Evolutionary conservation across 2,329 filamentous ascomycete genomes (phyloP), one percentile per base, ranked within the genome.

Genomic region (Penicillium freii): DNA sequence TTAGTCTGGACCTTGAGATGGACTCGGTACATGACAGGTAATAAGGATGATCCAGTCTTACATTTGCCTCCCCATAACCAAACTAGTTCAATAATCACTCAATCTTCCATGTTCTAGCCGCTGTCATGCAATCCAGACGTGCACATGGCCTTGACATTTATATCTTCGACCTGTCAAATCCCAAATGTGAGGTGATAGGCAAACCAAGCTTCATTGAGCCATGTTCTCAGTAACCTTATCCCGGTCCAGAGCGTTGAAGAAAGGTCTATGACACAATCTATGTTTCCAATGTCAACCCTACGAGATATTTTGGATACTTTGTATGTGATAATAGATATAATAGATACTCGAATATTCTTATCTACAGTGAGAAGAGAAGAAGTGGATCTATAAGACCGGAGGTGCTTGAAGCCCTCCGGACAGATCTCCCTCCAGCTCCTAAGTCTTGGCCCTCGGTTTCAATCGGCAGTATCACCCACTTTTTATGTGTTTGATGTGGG

Each of bases 161-260:
- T 43, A 4, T 27, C 19, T 33, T 33, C 5, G 21, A 29, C 21
- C 40, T 38, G 42, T 48, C 51, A 51, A 25, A 47, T n/a, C 15
- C 9, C 29, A 49, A 25, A 4, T 43, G 13, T 43, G 21, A 25
- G 9, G 34, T 8, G 23, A 45, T 56, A 43, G 36, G 42, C 36
- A 42, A 53, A 42, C 54, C 54, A 56, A 56, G 54, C 48, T 53
- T 47, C 36, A 8, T 2, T 1, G 42, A 56, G 31, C 54, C 49
- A 46, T 46, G 48, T 46, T 42, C 9, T 46, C 39, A 19, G 11
- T 6, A 56, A 56, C 48, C 42, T 40, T 56, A 56, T 38, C 27
- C 13, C 7, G 33, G 21, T 5, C 21, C 3, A 49, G 33, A 36
- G 19, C 17, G 42, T 27, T 40, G 23, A 10, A 13, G 21, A 25